Percentiles rank a stretch among this genome's conserved stretches.
These are phyloP conservation scores for Marsdenia floribunda DNA, from an alignment of 257 asterid species.

Conservation along the genomic window DNA sequence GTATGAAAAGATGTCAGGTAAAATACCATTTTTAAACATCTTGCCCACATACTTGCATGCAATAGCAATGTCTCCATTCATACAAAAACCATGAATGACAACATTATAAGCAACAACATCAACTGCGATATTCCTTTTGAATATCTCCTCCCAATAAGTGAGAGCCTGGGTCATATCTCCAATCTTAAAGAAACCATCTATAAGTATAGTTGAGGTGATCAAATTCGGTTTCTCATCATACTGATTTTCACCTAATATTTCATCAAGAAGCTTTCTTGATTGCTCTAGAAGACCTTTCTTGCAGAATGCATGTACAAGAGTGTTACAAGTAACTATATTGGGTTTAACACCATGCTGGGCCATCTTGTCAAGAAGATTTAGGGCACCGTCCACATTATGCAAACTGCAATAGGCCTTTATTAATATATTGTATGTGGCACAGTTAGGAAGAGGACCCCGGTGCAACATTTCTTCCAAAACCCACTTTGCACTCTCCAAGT, in stretches of 20 bases:
- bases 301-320: slow-evolving; percentile 73
- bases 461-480: slow-evolving; percentile 55
- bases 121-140: slow-evolving; percentile 29
- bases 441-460: slow-evolving; percentile 64
- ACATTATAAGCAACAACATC: slow-evolving; percentile 82
- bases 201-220: slow-evolving; percentile 65
- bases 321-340: slow-evolving; percentile 69
- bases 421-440: slow-evolving; percentile 80
- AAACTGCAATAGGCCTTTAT: slow-evolving; percentile 62
- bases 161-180: slow-evolving; percentile 56
- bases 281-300: slow-evolving; percentile 52
- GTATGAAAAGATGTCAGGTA: slow-evolving; percentile 62
- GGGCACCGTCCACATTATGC: slow-evolving; percentile 56
- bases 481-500: slow-evolving; percentile 62
- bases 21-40: slow-evolving; percentile 66
- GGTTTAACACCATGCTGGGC: slow-evolving; percentile 47
- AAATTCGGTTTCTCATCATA: slow-evolving; percentile 33
- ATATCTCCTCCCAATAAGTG: slow-evolving; percentile 44
- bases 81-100: slow-evolving; percentile 52
- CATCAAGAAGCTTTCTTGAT: slow-evolving; percentile 48
- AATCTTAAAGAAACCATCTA: slow-evolving; percentile 69
- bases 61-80: slow-evolving; percentile 37
- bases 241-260: slow-evolving; percentile 41
- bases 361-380: slow-evolving; percentile 60
- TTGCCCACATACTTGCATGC: slow-evolving; percentile 41